Conservation (phyloP, 2,329 filamentous ascomycete genomes). For the Lecanicillium sp. region DNA sequence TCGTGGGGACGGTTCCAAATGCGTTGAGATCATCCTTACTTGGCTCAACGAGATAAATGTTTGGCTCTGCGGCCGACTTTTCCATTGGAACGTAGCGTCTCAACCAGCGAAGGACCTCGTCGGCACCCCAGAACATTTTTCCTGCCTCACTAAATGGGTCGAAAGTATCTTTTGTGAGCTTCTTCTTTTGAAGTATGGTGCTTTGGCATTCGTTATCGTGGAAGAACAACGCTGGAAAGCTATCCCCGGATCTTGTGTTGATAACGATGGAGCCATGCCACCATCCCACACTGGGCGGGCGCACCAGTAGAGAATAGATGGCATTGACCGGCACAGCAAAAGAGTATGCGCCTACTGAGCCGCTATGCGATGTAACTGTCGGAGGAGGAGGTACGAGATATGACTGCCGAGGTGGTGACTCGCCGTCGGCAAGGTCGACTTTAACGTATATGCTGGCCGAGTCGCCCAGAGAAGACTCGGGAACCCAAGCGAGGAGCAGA, state of each 20-base stretch:
- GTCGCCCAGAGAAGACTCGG: conserved; percentile 81
- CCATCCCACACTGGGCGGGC: conserved; percentile 92
- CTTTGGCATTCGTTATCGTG: conserved; percentile 96
- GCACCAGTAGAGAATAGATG: conserved; percentile 83
- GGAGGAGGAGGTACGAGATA: conserved; percentile 90
- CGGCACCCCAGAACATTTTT: conserved; percentile 94
- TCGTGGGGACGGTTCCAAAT: conserved; percentile 62
- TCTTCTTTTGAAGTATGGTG: conserved; percentile 90
- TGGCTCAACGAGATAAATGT: conserved; percentile 86
- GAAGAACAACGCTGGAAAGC: conserved; percentile 93
- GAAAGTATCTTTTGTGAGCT: conserved; percentile 73
- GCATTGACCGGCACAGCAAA: conserved; percentile 88
- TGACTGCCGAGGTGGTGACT: conserved; percentile 75
- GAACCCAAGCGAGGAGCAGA: conserved; percentile 86
- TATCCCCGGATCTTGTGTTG: conserved; percentile 84
- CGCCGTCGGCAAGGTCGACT: conserved; percentile 79
- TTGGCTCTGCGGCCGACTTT: conserved; percentile 77
- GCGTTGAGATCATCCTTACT: conserved; percentile 74
- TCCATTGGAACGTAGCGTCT: conserved; percentile 78
- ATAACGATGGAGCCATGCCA: conserved; percentile 97
- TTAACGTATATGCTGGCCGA: conserved; percentile 88
- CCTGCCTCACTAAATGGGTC: conserved; percentile 84
- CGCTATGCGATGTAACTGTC: conserved; percentile 69
- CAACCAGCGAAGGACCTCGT: conserved; percentile 89
- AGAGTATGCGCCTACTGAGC: conserved; percentile 71